phyloP scores from a whole-genome alignment of 805 yeast species.

The Suhomyces kilbournensis region DNA sequence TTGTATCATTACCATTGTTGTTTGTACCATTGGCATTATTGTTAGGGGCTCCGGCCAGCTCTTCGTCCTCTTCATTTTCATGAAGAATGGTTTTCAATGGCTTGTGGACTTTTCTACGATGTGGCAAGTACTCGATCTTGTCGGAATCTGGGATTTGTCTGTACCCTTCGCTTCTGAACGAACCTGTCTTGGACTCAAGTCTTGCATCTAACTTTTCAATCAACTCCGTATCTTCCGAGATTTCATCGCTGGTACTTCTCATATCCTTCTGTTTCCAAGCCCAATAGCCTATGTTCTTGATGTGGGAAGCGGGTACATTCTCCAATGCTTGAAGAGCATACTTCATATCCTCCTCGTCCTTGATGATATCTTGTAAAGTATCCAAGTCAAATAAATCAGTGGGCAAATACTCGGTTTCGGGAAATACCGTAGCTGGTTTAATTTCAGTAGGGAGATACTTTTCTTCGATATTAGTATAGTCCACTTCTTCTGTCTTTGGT shows the following conservation, averaged over 20 bases:
- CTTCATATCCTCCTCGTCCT: slow-evolving; percentile 71
- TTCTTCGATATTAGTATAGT: slow-evolving; percentile 26
- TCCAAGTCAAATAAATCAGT: slow-evolving; percentile 39
- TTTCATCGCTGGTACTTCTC: slow-evolving; percentile 22
- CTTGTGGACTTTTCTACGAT: slow-evolving; percentile 63
- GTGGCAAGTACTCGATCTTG: slow-evolving; percentile 77
- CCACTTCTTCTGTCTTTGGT: slow-evolving; percentile 16
- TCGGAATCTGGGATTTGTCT: slow-evolving; percentile 66
- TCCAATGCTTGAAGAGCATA: slow-evolving; percentile 47
- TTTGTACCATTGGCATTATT: slow-evolving; percentile 3
- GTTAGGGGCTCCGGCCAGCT: neutral
- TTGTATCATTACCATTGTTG: slow-evolving; percentile 15
- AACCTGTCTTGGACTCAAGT: slow-evolving; percentile 49
- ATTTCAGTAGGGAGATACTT: slow-evolving; percentile 52
- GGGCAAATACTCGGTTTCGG: slow-evolving; percentile 33
- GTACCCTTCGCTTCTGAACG: slow-evolving; percentile 73
- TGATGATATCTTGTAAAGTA: slow-evolving; percentile 51
- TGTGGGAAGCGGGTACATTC: slow-evolving; percentile 13
- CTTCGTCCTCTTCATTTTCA: slow-evolving; percentile 46
- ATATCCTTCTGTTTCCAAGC: slow-evolving; percentile 56
- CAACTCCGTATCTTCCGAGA: slow-evolving; percentile 23
- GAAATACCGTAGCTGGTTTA: slow-evolving; percentile 55
- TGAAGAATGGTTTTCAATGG: slow-evolving; percentile 76
- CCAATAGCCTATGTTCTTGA: slow-evolving; percentile 53
- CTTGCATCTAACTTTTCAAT: slow-evolving; percentile 26